These are phyloP conservation scores for Blastomyces percursus DNA, from an alignment of 2,329 filamentous ascomycete genomes.

Conservation along the genomic window DNA sequence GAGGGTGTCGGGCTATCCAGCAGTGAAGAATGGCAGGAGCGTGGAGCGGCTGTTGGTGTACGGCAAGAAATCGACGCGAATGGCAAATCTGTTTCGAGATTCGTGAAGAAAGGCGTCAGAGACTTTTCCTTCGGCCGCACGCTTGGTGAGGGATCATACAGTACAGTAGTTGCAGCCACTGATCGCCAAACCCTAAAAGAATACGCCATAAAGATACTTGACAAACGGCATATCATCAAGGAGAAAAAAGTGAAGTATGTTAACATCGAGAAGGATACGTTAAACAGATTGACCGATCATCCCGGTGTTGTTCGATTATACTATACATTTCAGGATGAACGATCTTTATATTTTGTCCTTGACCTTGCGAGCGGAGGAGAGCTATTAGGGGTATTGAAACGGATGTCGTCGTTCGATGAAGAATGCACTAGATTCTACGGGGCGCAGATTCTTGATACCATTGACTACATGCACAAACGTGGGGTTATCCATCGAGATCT, in stretches of 20 bases:
- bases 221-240: slow-evolving; percentile 98
- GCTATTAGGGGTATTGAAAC: slow-evolving; percentile 82
- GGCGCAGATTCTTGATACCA: slow-evolving; percentile 88
- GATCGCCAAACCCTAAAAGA: slow-evolving; percentile 91
- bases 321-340: slow-evolving; percentile 97
- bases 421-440: slow-evolving; percentile 92
- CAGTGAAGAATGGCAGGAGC: slow-evolving; percentile 92
- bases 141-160: slow-evolving; percentile 94
- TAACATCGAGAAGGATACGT: slow-evolving; percentile 97
- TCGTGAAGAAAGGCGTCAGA: slow-evolving; percentile 92
- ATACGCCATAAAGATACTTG: slow-evolving; percentile 95
- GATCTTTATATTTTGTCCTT: slow-evolving; percentile 90
- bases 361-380: slow-evolving; percentile 90
- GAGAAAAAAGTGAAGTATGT: slow-evolving; percentile 99
- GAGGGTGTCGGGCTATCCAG: slow-evolving; percentile 52
- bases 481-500: slow-evolving; percentile 94
- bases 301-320: slow-evolving; percentile 93
- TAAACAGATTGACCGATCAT: slow-evolving; percentile 92
- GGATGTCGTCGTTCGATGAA: slow-evolving; percentile 85
- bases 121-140: slow-evolving; percentile 91
- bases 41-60: slow-evolving; percentile 75
- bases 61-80: slow-evolving; percentile 75
- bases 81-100: slow-evolving; percentile 67
- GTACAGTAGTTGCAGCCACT: slow-evolving; percentile 83
- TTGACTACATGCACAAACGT: slow-evolving; percentile 94